Evolutionary conservation across 208 protist genomes (phyloP), one percentile per base, ranked within the genome.

Genomic region (Borovskyia barvae): DNA sequence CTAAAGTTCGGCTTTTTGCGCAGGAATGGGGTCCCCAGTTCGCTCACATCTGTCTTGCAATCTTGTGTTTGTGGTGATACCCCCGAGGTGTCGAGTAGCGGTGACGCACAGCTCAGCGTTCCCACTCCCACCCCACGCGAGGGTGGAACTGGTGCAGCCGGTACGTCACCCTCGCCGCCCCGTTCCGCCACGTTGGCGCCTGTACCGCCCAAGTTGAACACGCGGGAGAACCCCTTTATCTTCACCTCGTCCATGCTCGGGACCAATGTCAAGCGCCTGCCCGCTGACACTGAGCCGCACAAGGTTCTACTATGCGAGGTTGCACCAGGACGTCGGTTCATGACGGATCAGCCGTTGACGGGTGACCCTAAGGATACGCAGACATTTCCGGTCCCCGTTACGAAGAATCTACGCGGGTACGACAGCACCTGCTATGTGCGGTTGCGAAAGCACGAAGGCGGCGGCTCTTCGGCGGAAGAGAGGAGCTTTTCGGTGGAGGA

Each of bases 281-380:
- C 68, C 1, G 43, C 66, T 14, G 68, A 72, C 43, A 40, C 39
- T 6, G 71, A 41, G 6, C 64, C 67, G 5, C 72, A 83, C 25
- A 83, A 76, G 43, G 76, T 84, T 19, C 63, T 90, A n/a, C 73
- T 90, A 14, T 90, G 82, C 63, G 82, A 90, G 45, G 82, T 90
- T 0, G 82, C 78, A 0, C 70, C 71, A 11, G 79, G 82, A 20
- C 72, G 72, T 2, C 49, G 63, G 19, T 68, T 36, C 67, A 75
- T 61, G 63, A 72, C 48, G 17, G 37, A 58, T 59, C 76, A 48
- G 5, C 41, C 55, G 28, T 56, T 71, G 55, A 71, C 64, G 1
- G 49, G 64, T 0, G 64, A 71, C 30, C 49, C 12, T 22, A 8
- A 24, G 0, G 55, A 52, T 19, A 71, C 56, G 55, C 54, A 55